Evolutionary conservation across 345 rosid species (phyloP).

Genomic region (Crucihimalaya himalaica): DNA sequence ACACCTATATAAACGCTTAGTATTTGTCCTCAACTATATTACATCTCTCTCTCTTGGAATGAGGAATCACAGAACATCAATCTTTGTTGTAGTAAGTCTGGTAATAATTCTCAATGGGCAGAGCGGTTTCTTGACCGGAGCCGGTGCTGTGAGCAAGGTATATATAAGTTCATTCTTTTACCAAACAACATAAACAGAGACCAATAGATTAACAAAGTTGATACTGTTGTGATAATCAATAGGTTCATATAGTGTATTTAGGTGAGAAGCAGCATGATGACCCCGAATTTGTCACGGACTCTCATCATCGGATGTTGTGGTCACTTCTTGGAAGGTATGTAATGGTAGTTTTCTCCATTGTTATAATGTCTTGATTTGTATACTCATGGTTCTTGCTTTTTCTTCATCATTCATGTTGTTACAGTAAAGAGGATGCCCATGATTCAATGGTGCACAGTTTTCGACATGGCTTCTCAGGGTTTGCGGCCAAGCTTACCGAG

Average conservation of each 20-base stretch:
- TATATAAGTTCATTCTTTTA: neutral
- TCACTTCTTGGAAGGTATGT: conserved; percentile 39
- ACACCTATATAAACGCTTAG: neutral
- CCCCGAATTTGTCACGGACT: conserved; percentile 35
- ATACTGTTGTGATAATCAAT: neutral
- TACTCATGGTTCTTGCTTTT: conserved; percentile 21
- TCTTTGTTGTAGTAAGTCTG: conserved; percentile 4
- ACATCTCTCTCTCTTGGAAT: conserved; percentile 1
- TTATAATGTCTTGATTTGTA: neutral
- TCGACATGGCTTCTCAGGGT: conserved; percentile 54
- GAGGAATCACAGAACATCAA: neutral
- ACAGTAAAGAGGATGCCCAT: conserved; percentile 46
- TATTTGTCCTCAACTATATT: neutral
- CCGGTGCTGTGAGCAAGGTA: conserved; percentile 13
- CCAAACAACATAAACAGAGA: neutral
- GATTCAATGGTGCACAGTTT: conserved; percentile 55
- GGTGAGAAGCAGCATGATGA: conserved; percentile 43
- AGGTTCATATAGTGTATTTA: conserved; percentile 46
- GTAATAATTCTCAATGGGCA: conserved; percentile 19
- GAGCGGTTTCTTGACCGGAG: neutral
- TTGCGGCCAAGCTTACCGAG: conserved; percentile 48
- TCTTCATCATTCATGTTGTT: conserved; percentile 14
- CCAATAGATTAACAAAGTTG: neutral
- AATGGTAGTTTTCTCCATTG: neutral
- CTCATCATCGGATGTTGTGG: conserved; percentile 41